Percentiles rank a stretch among this genome's conserved stretches.
These are phyloP conservation scores for Lachancea waltii DNA, from an alignment of 805 yeast genomes.

Conservation along the genomic window DNA sequence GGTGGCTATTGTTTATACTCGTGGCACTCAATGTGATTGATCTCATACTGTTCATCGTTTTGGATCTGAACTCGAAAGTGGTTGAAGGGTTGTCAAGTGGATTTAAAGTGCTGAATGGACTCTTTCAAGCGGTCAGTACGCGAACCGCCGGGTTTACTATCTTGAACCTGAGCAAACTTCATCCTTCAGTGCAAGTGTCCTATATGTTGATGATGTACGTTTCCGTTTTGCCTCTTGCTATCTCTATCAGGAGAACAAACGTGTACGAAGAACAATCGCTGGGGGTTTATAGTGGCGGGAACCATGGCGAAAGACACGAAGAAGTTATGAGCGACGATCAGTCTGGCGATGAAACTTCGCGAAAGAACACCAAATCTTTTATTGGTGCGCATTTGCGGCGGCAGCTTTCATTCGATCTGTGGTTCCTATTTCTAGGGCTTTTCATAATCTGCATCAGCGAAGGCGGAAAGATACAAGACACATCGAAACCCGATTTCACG, in stretches of 20 bases:
- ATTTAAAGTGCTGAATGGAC: constrained; percentile 68
- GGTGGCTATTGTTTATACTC: constrained; percentile 83
- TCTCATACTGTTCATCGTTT: constrained; percentile 67
- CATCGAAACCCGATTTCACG: constrained; percentile 44
- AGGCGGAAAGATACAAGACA: constrained; percentile 48
- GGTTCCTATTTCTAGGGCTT: constrained; percentile 85
- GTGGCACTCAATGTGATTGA: constrained; percentile 70
- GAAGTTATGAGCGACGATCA: constrained; percentile 10
- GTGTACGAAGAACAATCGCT: constrained; percentile 96
- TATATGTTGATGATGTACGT: constrained; percentile 98
- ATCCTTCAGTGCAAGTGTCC: constrained; percentile 89
- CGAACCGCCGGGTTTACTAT: constrained; percentile 90
- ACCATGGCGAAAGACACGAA: constrained; percentile 15
- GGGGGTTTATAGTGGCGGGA: constrained; percentile 62
- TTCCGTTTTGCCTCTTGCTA: constrained; percentile 92
- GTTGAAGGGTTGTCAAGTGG: constrained; percentile 56
- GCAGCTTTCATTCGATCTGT: constrained; percentile 87
- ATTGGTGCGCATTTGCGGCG: constrained; percentile 83
- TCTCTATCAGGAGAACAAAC: constrained; percentile 91
- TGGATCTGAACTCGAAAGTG: constrained; percentile 56
- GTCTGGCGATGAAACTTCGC: constrained; percentile 16
- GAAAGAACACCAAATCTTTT: constrained; percentile 45
- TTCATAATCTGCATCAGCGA: constrained; percentile 86
- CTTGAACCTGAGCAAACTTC: constrained; percentile 60
- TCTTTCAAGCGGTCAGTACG: constrained; percentile 86